Evolutionary conservation across 176 grass and related monocot genomes (phyloP).

Genomic region (Carex cristatella): DNA sequence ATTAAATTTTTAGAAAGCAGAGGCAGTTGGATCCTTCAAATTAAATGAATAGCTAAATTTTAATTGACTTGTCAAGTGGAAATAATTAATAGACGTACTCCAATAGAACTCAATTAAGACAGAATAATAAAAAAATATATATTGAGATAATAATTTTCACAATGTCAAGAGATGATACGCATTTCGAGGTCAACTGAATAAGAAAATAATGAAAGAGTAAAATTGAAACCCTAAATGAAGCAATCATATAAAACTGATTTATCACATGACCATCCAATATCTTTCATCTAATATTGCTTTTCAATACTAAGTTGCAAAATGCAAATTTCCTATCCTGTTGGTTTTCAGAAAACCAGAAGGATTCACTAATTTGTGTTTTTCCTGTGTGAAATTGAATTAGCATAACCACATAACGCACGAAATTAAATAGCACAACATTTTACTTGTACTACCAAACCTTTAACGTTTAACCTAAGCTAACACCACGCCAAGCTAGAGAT

Average conservation of each 20-base stretch:
- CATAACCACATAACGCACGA: background rate
- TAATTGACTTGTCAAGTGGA: background rate
- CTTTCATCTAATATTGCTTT: background rate
- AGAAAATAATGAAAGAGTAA: background rate
- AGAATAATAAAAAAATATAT: background rate
- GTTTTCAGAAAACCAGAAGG: background rate
- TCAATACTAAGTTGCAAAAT: background rate
- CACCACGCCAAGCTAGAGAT: background rate
- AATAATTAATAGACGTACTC: background rate
- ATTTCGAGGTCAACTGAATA: constrained; percentile 21
- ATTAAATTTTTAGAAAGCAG: background rate
- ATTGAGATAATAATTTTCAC: background rate
- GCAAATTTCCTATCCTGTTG: background rate
- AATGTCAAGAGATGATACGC: background rate
- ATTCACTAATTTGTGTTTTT: background rate
- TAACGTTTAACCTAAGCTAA: background rate
- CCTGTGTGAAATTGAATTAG: background rate
- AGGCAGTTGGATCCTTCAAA: background rate
- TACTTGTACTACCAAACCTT: background rate
- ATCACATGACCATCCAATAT: background rate
- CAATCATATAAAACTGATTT: background rate
- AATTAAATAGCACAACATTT: background rate
- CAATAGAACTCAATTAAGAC: background rate
- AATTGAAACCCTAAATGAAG: background rate
- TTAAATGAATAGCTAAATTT: background rate